Percentiles rank a stretch among this genome's conserved stretches.
Conservation (phyloP, 129 eudicot species). For the Ambrosia artemisiifolia region DNA sequence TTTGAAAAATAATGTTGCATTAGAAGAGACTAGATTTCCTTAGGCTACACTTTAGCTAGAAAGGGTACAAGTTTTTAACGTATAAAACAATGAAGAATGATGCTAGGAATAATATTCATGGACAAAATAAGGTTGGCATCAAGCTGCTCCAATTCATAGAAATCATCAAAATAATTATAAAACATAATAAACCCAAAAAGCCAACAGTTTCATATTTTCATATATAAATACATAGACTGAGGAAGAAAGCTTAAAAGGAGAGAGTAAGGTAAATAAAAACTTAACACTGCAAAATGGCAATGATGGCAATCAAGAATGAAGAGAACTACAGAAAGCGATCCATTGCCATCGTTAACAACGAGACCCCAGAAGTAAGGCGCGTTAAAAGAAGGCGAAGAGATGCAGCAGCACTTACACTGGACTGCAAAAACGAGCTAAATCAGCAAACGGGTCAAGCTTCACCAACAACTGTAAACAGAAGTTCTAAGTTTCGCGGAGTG, state of each 20-base stretch:
- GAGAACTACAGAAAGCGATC: constrained; percentile 31
- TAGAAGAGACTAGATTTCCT: background rate
- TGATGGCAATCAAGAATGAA: constrained; percentile 36
- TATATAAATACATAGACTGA: constrained; percentile 13
- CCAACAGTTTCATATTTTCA: constrained; percentile 13
- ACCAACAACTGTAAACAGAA: constrained; percentile 63
- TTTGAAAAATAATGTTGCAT: background rate
- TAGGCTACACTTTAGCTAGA: constrained; percentile 6
- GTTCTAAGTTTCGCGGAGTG: constrained; percentile 77
- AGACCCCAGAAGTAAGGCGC: constrained; percentile 36
- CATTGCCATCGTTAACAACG: constrained; percentile 30
- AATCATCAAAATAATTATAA: constrained; percentile 30
- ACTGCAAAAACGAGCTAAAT: constrained; percentile 29
- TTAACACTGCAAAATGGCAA: constrained; percentile 24
- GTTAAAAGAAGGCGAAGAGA: constrained; percentile 63
- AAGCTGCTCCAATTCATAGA: constrained; percentile 33
- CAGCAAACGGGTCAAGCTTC: constrained; percentile 38
- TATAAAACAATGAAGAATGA: constrained; percentile 24
- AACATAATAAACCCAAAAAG: background rate
- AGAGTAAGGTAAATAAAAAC: background rate
- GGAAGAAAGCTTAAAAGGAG: constrained; percentile 9
- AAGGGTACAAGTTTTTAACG: constrained; percentile 20
- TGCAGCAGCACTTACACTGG: constrained; percentile 15
- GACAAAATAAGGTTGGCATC: constrained; percentile 38
- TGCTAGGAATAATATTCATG: constrained; percentile 17